Percentiles rank a stretch among this genome's conserved stretches.
phyloP scores from a whole-genome alignment of 1,139 yeast genomes.

The Zygoascus meyerae region DNA sequence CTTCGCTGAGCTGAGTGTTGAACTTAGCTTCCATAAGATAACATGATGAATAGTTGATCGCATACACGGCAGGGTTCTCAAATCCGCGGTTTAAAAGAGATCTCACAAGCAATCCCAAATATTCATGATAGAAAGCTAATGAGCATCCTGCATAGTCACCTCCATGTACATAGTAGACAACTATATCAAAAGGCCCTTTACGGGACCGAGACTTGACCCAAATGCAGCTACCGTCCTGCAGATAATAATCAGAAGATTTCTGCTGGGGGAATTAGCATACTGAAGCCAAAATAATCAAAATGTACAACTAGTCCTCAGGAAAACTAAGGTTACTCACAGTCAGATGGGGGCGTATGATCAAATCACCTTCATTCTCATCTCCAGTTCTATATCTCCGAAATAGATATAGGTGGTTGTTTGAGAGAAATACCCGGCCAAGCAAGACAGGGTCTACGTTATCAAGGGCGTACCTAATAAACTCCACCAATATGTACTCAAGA shows the following conservation, averaged over 20 bases:
- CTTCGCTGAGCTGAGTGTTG: slow-evolving; percentile 27
- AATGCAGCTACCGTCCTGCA: too few species aligned
- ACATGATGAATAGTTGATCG: slow-evolving; percentile 31
- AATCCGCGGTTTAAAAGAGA: slow-evolving; percentile 41
- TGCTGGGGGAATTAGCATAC: too few species aligned
- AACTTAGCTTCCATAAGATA: slow-evolving; percentile 22
- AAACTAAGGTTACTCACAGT: too few species aligned
- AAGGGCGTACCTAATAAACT: slow-evolving; percentile 22
- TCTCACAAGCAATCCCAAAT: slow-evolving; percentile 34
- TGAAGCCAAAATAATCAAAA: too few species aligned
- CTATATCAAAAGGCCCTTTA: slow-evolving; percentile 35
- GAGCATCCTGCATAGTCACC: slow-evolving; percentile 31
- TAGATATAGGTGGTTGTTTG: slow-evolving; percentile 19
- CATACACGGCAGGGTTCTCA: slow-evolving; percentile 39
- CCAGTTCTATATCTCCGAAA: slow-evolving; percentile 27
- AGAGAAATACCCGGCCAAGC: slow-evolving; percentile 23
- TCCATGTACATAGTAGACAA: slow-evolving; percentile 37
- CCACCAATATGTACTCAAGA: slow-evolving; percentile 25
- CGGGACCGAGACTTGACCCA: not conserved
- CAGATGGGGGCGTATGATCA: not conserved
- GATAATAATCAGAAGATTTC: too few species aligned
- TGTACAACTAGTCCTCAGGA: too few species aligned
- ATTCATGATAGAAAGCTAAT: slow-evolving; percentile 39
- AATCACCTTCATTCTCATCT: slow-evolving; percentile 27
- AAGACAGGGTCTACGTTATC: slow-evolving; percentile 19